phyloP scores from a whole-genome alignment of 345 rosid species.

The Pelargonium nanum region DNA sequence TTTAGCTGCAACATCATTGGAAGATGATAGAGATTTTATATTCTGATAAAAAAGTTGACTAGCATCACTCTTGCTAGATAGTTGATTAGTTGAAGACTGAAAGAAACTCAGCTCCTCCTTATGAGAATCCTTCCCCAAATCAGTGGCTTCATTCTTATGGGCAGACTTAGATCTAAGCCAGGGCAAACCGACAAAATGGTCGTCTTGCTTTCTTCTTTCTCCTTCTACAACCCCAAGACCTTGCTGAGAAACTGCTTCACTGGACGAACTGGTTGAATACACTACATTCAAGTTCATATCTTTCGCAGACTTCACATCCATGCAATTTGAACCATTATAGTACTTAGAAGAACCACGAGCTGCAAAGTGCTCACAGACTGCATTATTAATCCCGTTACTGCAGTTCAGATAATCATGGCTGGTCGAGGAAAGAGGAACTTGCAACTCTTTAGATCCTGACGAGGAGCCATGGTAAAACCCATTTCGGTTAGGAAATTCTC shows the following conservation, averaged over 20 bases:
- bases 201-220: conserved; percentile 42
- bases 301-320: conserved; percentile 22
- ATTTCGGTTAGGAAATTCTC: conserved; percentile 30
- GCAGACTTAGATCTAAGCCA: conserved; percentile 51
- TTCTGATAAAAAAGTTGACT: conserved; percentile 23
- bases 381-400: conserved; percentile 17
- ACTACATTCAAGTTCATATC: conserved; percentile 41
- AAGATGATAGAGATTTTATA: conserved; percentile 30
- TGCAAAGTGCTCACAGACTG: conserved; percentile 19
- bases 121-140: conserved; percentile 36
- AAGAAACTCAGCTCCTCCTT: conserved; percentile 20
- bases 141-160: conserved; percentile 22
- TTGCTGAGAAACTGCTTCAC: conserved; percentile 20
- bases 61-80: conserved; percentile 26
- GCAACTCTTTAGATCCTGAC: conserved; percentile 8
- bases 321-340: conserved; percentile 17
- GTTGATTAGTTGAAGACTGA: conserved; percentile 23
- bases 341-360: conserved; percentile 21
- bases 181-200: conserved; percentile 34
- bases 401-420: conserved; percentile 24
- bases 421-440: conserved; percentile 14
- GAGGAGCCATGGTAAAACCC: conserved; percentile 21
- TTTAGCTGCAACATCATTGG: conserved; percentile 24
- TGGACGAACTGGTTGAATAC: conserved; percentile 30
- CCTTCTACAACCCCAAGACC: conserved; percentile 30